phyloP scores from a whole-genome alignment of 106 monocot species.

The Phalaenopsis equestris region DNA sequence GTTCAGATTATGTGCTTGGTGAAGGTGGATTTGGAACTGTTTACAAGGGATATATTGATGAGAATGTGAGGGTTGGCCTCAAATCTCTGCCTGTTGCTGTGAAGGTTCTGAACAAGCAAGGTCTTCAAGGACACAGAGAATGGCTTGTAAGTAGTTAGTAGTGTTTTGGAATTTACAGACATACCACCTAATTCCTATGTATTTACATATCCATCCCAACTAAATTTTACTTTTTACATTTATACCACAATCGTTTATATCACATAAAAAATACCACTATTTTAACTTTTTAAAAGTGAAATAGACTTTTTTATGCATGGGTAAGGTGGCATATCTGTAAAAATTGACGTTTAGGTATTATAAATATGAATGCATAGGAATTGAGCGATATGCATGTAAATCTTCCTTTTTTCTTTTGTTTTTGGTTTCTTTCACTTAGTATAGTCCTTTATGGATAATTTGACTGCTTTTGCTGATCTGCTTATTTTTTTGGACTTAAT shows the following conservation, averaged over 20 bases:
- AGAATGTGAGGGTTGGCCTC: conserved; percentile 1
- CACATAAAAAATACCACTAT: no score
- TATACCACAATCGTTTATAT: no score
- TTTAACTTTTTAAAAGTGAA: no score
- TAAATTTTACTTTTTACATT: no score
- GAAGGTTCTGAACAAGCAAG: background rate
- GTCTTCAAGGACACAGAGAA: conserved; percentile 7
- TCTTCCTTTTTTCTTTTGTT: background rate
- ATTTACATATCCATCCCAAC: no score
- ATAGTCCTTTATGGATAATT: background rate
- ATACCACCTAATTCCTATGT: no score
- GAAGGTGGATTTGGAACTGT: conserved; percentile 9
- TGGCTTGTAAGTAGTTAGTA: background rate
- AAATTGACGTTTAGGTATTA: no score
- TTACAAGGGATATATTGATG: conserved; percentile 8
- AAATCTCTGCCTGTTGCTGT: conserved; percentile 5
- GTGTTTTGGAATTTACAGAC: no score
- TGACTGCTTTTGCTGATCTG: background rate
- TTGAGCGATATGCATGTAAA: no score
- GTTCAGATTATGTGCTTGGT: conserved; percentile 5
- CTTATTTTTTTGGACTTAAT: background rate
- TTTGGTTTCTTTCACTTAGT: background rate
- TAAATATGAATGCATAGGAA: no score
- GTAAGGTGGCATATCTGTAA: no score
- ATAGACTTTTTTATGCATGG: no score